A percentile compares a stretch with the other conserved stretches of the same genome.
Evolutionary conservation across 2,329 filamentous ascomycete species (phyloP).

Genomic region (Penicillium sp.): DNA sequence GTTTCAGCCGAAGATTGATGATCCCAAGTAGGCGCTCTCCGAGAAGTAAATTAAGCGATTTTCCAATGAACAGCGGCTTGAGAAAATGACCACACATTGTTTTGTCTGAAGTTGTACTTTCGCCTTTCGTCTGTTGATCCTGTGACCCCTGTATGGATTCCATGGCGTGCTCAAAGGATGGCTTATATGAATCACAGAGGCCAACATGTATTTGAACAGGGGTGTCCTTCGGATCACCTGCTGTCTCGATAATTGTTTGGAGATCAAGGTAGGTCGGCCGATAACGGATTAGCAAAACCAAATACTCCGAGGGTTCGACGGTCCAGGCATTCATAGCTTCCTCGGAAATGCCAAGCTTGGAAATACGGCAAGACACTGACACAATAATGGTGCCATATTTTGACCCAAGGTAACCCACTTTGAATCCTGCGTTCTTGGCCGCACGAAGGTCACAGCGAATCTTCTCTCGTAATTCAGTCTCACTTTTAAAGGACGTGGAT

Average conservation of each 20-base stretch:
- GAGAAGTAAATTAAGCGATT: slow-evolving; percentile 67
- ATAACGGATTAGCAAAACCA: slow-evolving; percentile 71
- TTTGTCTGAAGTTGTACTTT: background rate
- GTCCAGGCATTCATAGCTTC: slow-evolving; percentile 78
- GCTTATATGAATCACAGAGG: slow-evolving; percentile 71
- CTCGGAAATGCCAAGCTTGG: slow-evolving; percentile 69
- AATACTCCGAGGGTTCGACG: slow-evolving; percentile 63
- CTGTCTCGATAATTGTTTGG: slow-evolving; percentile 51
- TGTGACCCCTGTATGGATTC: slow-evolving; percentile 46
- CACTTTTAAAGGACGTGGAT: background rate
- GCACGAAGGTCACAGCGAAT: slow-evolving; percentile 61
- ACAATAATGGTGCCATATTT: slow-evolving; percentile 56
- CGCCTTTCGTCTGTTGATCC: background rate
- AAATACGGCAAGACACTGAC: slow-evolving; percentile 67
- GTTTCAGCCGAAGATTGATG: slow-evolving; percentile 57
- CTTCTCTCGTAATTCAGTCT: slow-evolving; percentile 26
- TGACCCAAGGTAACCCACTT: slow-evolving; percentile 61
- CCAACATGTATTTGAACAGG: slow-evolving; percentile 65
- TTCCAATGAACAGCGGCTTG: slow-evolving; percentile 67
- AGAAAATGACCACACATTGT: slow-evolving; percentile 35
- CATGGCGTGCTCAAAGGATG: slow-evolving; percentile 57
- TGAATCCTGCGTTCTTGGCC: slow-evolving; percentile 67
- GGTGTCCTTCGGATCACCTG: slow-evolving; percentile 36
- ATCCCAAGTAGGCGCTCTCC: slow-evolving; percentile 64
- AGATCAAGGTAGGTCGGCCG: slow-evolving; percentile 61